Conservation (phyloP, 2,329 filamentous ascomycete genomes). For the Alternaria solani region DNA sequence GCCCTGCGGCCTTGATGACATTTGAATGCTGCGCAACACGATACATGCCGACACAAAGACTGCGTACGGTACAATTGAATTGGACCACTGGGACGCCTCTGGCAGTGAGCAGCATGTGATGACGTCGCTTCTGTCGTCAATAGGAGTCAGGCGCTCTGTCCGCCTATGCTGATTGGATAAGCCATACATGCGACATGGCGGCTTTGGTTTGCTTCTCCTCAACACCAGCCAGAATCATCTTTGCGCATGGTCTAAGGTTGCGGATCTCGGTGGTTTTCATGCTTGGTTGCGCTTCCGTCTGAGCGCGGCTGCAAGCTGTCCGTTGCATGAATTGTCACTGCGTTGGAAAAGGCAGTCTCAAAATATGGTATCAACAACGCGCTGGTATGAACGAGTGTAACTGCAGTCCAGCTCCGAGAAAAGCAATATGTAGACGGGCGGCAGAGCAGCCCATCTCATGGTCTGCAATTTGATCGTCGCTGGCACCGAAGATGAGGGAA, state of each 20-base stretch:
- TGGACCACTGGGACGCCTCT: background rate
- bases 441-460: background rate
- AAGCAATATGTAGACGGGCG: too few relatives aligned
- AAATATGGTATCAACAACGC: background rate
- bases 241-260: background rate
- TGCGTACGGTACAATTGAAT: background rate
- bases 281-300: background rate
- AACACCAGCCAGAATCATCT: background rate
- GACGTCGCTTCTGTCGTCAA: background rate
- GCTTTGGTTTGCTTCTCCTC: conserved; percentile 1
- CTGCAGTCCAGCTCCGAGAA: background rate
- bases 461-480: background rate
- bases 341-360: background rate
- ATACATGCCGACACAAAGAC: background rate
- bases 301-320: background rate
- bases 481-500: background rate
- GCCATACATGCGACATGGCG: background rate
- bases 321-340: background rate
- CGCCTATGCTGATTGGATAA: background rate
- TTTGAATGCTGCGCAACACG: background rate
- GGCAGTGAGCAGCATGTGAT: background rate
- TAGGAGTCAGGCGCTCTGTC: background rate
- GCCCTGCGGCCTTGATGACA: background rate
- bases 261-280: background rate
- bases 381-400: background rate